A percentile compares a stretch with the other conserved stretches of the same genome.
phyloP scores from a whole-genome alignment of 495 filamentous ascomycete genomes.

The Xylaria flabelliformis region DNA sequence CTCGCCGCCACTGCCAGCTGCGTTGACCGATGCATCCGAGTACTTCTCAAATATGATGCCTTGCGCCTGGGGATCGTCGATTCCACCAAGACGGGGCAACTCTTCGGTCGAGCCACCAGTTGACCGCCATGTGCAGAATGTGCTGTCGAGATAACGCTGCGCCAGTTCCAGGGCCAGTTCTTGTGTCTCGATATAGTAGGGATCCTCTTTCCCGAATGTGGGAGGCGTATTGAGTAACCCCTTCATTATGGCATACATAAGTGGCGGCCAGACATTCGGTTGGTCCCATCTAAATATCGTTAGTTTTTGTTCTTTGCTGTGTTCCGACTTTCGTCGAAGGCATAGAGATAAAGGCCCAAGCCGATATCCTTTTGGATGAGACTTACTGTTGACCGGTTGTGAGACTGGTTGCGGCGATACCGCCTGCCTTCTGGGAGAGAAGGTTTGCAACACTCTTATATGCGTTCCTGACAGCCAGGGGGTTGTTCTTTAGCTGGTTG shows the following conservation, averaged over 20 bases:
- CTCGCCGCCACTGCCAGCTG: slow-evolving; percentile 56
- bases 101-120: slow-evolving; percentile 54
- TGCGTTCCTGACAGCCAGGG: slow-evolving; percentile 50
- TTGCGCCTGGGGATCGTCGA: slow-evolving; percentile 36
- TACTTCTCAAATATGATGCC: slow-evolving; percentile 62
- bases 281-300: slow-evolving; percentile 49
- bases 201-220: slow-evolving; percentile 53
- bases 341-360: background rate
- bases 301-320: background rate
- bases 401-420: slow-evolving; percentile 53
- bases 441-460: slow-evolving; percentile 45
- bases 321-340: background rate
- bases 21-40: slow-evolving; percentile 52
- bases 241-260: slow-evolving; percentile 55
- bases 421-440: slow-evolving; percentile 48
- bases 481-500: slow-evolving; percentile 48
- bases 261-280: slow-evolving; percentile 59
- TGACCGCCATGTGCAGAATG: slow-evolving; percentile 59
- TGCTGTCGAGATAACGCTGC: slow-evolving; percentile 57
- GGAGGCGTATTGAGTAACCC: slow-evolving; percentile 54
- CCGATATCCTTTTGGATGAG: background rate
- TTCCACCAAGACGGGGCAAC: slow-evolving; percentile 50
- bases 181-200: slow-evolving; percentile 48
- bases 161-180: slow-evolving; percentile 49
- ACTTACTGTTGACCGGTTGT: slow-evolving; percentile 51